Evolutionary conservation across 106 monocot genomes (phyloP).

Genomic region (Alisma plantagoaquatica): DNA sequence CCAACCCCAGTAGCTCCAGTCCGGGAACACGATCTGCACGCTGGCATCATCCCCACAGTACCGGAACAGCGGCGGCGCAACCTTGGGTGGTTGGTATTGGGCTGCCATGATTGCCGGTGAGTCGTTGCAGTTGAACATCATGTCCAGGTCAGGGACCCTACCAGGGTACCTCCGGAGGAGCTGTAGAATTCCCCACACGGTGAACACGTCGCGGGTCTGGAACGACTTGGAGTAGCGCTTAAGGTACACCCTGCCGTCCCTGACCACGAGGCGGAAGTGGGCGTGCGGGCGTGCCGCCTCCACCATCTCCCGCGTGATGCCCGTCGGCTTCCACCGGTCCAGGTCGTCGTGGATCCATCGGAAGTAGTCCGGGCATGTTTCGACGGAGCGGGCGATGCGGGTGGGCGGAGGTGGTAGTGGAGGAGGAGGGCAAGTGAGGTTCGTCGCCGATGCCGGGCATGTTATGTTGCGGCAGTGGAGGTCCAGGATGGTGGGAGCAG

Average conservation of each 20-base stretch:
- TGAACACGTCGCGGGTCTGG: constrained; percentile 26
- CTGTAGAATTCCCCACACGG: constrained; percentile 41
- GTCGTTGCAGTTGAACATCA: constrained; percentile 26
- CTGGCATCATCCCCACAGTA: constrained; percentile 45
- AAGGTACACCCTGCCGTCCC: constrained; percentile 15
- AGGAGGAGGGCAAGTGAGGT: neutral
- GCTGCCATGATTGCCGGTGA: constrained; percentile 13
- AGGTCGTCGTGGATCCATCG: constrained; percentile 39
- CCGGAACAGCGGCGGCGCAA: constrained; percentile 39
- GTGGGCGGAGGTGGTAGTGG: neutral
- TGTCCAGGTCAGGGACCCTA: constrained; percentile 30
- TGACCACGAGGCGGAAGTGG: constrained; percentile 11
- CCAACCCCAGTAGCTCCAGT: constrained; percentile 95
- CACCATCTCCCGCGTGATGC: constrained; percentile 20
- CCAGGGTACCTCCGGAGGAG: constrained; percentile 24
- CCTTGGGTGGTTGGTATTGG: neutral
- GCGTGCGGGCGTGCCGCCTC: neutral
- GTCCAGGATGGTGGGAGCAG: no score
- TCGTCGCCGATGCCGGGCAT: no score
- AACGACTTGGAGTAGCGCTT: constrained; percentile 4
- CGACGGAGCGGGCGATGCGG: neutral
- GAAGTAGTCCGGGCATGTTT: constrained; percentile 31
- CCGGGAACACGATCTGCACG: constrained; percentile 72
- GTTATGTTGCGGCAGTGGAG: no score
- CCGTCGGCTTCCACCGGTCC: constrained; percentile 17